These are phyloP conservation scores for Athelia psychrophila DNA, from an alignment of 1,284 basidiomycete genomes.

Conservation along the genomic window DNA sequence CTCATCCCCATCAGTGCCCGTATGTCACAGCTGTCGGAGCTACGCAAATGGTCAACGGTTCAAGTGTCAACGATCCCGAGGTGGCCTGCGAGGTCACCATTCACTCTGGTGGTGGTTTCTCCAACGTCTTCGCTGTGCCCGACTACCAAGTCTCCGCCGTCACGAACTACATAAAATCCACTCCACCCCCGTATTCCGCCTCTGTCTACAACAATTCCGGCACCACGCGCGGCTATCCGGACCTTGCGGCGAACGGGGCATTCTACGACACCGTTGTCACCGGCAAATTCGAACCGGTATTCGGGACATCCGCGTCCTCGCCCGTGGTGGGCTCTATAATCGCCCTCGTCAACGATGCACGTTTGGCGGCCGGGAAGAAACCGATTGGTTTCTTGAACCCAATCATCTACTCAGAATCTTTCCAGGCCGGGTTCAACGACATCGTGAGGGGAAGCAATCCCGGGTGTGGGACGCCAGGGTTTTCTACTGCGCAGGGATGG, in stretches of 20 bases:
- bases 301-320: conserved; percentile 15
- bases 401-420: conserved; percentile 24
- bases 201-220: conserved; percentile 21
- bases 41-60: conserved; percentile 28
- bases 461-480: conserved; percentile 21
- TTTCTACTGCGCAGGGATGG: conserved; percentile 19
- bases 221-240: neutral
- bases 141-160: conserved; percentile 22
- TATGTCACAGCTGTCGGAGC: conserved; percentile 38
- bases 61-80: conserved; percentile 11
- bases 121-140: conserved; percentile 24
- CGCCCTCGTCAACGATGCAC: conserved; percentile 33
- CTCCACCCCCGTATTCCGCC: conserved; percentile 17
- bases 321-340: conserved; percentile 31
- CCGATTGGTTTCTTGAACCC: conserved; percentile 21
- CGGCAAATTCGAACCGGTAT: conserved; percentile 12
- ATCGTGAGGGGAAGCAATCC: conserved; percentile 28
- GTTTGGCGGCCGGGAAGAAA: conserved; percentile 20
- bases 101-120: conserved; percentile 21
- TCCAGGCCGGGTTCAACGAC: conserved; percentile 28
- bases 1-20: no score
- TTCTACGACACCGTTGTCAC: conserved; percentile 37
- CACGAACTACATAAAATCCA: conserved; percentile 5
- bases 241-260: conserved; percentile 16
- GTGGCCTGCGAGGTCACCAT: neutral